These are phyloP conservation scores for Trifolium subterraneum DNA, from an alignment of 306 rosid species.

Conservation along the genomic window DNA sequence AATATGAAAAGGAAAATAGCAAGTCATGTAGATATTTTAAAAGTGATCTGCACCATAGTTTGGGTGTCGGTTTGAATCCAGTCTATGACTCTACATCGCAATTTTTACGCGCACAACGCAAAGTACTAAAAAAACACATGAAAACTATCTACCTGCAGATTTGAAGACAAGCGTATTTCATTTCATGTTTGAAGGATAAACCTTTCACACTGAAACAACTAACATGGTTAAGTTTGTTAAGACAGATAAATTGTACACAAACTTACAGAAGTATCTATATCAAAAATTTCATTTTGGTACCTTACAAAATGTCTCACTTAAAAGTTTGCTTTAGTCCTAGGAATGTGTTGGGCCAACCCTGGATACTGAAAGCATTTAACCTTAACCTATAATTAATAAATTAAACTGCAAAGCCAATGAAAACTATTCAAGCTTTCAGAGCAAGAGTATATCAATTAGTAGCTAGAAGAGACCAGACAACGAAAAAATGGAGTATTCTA, in stretches of 20 bases:
- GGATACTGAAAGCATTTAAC: background rate
- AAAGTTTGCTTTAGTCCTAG: background rate
- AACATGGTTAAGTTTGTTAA: background rate
- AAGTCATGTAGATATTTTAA: background rate
- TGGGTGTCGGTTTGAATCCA: background rate
- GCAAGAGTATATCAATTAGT: background rate
- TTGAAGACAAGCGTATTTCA: background rate
- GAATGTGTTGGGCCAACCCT: background rate
- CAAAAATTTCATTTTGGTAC: background rate
- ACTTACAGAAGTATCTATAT: background rate
- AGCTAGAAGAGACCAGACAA: constrained; percentile 21
- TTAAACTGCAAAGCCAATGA: constrained; percentile 7
- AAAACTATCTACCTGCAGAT: background rate
- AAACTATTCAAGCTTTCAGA: constrained; percentile 3
- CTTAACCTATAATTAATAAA: constrained; percentile 13
- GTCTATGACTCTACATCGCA: background rate
- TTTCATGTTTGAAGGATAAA: background rate
- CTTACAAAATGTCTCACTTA: background rate
- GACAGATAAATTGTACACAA: background rate
- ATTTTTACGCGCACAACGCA: too few species aligned
- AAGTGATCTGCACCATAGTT: background rate
- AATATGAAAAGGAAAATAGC: background rate
- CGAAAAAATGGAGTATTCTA: background rate
- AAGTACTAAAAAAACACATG: background rate
- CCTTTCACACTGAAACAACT: background rate